phyloP scores from a whole-genome alignment of 2,329 filamentous ascomycete species.

The Claviceps spartinae region DNA sequence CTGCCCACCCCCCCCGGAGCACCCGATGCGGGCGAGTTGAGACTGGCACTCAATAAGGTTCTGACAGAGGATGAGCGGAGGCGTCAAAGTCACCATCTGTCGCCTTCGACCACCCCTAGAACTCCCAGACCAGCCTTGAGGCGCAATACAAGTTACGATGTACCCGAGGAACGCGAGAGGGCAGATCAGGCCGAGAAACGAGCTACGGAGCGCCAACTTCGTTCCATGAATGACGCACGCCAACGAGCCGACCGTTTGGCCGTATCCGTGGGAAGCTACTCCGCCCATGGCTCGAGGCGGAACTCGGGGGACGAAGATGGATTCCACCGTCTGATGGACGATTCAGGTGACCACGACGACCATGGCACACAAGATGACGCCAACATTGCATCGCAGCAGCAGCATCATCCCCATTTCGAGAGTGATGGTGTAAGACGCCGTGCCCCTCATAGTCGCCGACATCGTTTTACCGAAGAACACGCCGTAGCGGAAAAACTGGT shows the following conservation, averaged over 20 bases:
- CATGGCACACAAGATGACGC: slow-evolving; percentile 9
- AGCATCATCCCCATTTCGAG: neutral
- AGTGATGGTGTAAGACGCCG: slow-evolving; percentile 10
- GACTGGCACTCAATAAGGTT: slow-evolving; percentile 24
- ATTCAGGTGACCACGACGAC: slow-evolving; percentile 16
- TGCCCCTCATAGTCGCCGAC: slow-evolving; percentile 14
- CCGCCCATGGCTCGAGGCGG: slow-evolving; percentile 22
- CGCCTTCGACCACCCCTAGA: slow-evolving; percentile 6
- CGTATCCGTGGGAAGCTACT: slow-evolving; percentile 25
- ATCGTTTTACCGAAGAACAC: slow-evolving; percentile 10
- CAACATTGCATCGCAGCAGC: slow-evolving; percentile 4
- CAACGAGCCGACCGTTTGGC: slow-evolving; percentile 26
- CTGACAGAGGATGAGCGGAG: slow-evolving; percentile 18
- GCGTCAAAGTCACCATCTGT: slow-evolving; percentile 7
- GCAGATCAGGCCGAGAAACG: slow-evolving; percentile 26
- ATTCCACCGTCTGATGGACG: slow-evolving; percentile 20
- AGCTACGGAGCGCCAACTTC: slow-evolving; percentile 23
- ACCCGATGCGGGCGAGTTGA: slow-evolving; percentile 25
- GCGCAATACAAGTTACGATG: slow-evolving; percentile 30
- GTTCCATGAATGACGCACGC: slow-evolving; percentile 26
- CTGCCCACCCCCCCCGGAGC: slow-evolving; percentile 18
- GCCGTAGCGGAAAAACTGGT: slow-evolving; percentile 22
- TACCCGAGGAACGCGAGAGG: slow-evolving; percentile 24
- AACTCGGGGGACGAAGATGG: slow-evolving; percentile 20
- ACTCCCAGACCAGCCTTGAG: slow-evolving; percentile 25